phyloP scores from a whole-genome alignment of 345 rosid species.

The Excoecaria agallocha region DNA sequence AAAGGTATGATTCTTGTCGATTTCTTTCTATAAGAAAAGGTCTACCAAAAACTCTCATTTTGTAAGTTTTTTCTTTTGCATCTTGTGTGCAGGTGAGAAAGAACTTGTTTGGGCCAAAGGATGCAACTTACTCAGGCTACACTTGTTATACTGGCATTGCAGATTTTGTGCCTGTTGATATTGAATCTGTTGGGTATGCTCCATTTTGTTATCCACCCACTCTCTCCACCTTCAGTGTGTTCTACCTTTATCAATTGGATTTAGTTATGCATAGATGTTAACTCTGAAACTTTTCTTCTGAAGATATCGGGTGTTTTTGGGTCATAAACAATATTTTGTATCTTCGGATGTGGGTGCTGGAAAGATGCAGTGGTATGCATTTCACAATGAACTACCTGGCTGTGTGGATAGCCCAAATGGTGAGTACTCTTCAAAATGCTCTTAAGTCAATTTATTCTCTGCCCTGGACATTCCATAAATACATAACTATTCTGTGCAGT shows the following conservation, averaged over 20 bases:
- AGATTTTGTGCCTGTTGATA: slow-evolving; percentile 86
- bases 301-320: slow-evolving; percentile 89
- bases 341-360: slow-evolving; percentile 97
- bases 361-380: slow-evolving; percentile 99
- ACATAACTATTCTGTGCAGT: background rate
- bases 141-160: slow-evolving; percentile 96
- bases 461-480: background rate
- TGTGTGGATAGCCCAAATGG: slow-evolving; percentile 66
- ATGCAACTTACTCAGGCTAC: slow-evolving; percentile 75
- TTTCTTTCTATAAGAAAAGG: background rate
- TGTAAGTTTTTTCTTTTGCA: background rate
- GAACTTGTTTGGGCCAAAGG: slow-evolving; percentile 70
- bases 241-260: background rate
- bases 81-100: slow-evolving; percentile 62
- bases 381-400: slow-evolving; percentile 77
- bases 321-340: slow-evolving; percentile 95
- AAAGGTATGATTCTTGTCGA: slow-evolving; percentile 50
- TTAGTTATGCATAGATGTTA: slow-evolving; percentile 4
- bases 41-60: background rate
- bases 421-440: slow-evolving; percentile 27
- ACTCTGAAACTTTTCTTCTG: slow-evolving; percentile 22
- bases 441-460: background rate
- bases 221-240: background rate
- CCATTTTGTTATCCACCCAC: slow-evolving; percentile 8
- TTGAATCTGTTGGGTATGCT: slow-evolving; percentile 86